Base-by-base conservation (phyloP, 805 yeast species). In the Ogataea parapolymorpha region DNA sequence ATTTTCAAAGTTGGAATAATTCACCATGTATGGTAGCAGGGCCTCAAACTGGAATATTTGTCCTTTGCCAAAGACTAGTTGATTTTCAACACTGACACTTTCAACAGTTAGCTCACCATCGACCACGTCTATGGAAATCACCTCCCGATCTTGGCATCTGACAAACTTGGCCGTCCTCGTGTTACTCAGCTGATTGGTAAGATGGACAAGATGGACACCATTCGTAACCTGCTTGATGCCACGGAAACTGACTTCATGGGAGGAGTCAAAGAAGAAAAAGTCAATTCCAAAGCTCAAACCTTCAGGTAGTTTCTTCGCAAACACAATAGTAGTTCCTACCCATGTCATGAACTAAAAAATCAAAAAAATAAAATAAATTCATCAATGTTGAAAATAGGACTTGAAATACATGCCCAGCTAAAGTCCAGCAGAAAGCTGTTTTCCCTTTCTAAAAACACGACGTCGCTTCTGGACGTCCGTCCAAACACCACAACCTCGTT, bases 351-450 rank as follows among this genome's bases (percentile, higher is more conserved):
- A 26, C 10, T 8, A 25, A 30, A 18, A 7, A 18, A 18, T 29
- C 29, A 13, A 34, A 27, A 22, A 13, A 35, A 10, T 17, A 6
- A 25, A 18, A 10, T 24, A 6, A 25, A 25, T 27, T 3, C 10
- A 27, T 37, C 5, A 9, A 39, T 39, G 41, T 44, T 91, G 49
- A 85, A 80, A 56, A 85, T 96, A 56, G 99, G 99, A 0, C 66
- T 93, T 26, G 99, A 93, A 61, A 85, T 93, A 31, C 99, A 93
- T 60, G 84, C 97, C 1, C 99, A 93, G 61, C 67, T 93, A 40
- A 72, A 76, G 48, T 86, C 97, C 0, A 57, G 63, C 26, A 68
- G 74, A 40, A 93, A 93, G 61, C 75, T 93, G 20, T 93, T 93
- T 51, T 85, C 96, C 3, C 52, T 70, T 2, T 74, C 90, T 2